phyloP scores from a whole-genome alignment of 1,284 basidiomycete genomes.

The Exobasidium cylindrosporum region DNA sequence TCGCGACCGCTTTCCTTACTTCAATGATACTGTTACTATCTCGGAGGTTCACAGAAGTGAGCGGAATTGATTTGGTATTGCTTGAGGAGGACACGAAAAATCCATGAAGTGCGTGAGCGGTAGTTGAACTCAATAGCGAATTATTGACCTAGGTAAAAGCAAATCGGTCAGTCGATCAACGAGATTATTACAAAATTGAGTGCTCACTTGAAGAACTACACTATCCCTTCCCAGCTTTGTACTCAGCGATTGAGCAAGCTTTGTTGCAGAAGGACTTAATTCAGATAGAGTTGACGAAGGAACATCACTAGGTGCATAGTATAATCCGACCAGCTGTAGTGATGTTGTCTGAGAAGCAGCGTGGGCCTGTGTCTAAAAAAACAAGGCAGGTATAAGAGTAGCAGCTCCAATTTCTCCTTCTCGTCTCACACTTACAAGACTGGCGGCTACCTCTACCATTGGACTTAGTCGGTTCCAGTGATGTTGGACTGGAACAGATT shows the following conservation, averaged over 20 bases:
- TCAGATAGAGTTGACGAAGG: not conserved
- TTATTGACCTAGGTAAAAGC: constrained; percentile 1
- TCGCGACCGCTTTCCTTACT: constrained; percentile 1
- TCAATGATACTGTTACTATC: constrained; percentile 2
- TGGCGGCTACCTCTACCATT: constrained; percentile 5
- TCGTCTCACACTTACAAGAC: not conserved
- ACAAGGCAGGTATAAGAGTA: not conserved
- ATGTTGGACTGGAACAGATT: constrained; percentile 2
- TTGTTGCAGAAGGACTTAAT: not conserved
- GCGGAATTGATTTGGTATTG: not conserved
- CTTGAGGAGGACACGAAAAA: not conserved
- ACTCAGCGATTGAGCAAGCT: constrained; percentile 1
- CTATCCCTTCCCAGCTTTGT: constrained; percentile 6
- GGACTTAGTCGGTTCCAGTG: constrained; percentile 7
- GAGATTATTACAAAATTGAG: too few species aligned
- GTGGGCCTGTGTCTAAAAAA: not conserved
- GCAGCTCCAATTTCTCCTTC: not conserved
- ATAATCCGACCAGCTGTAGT: constrained; percentile 6
- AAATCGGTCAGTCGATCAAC: too few species aligned
- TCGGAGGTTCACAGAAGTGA: not conserved
- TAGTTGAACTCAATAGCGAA: constrained; percentile 2
- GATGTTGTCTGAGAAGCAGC: not conserved
- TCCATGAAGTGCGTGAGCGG: not conserved
- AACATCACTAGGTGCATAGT: constrained; percentile 8
- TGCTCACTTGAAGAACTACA: not conserved